Base-by-base conservation (phyloP, 2,329 filamentous ascomycete species). In the Decorospora gaudefroyi region DNA sequence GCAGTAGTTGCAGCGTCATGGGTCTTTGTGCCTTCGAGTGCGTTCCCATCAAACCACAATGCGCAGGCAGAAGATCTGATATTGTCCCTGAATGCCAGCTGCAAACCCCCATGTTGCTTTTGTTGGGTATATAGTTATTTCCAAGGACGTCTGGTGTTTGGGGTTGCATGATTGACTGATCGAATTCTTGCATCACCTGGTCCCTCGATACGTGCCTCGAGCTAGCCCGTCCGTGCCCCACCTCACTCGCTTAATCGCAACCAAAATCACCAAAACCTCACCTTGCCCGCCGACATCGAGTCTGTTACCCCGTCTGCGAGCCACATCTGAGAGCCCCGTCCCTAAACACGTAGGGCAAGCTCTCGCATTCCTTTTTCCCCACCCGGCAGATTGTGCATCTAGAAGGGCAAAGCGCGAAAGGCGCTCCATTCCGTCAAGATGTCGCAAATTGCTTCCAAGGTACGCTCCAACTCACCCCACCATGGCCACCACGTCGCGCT, bases 371-470 rank as follows among this genome's bases (percentile, higher is more conserved):
- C 59, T 51, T 45, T 45, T 55, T 59, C 55, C 44, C 32, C 40
- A 48, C 59, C 59, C 61, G 55, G 51, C 65, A 70, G 65, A 67
- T 68, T 72, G 70, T 62, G 70, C 62, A 62, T 67, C 67, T 70
- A 71, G 65, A 66, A 64, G 68, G 66, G 57, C 59, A 65, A 59
- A 72, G 71, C 71, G 71, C 71, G 68, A 66, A 72, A 71, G 68
- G 71, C 71, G 71, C 71, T 73, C 65, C 61, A 69, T 64, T 61
- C 54, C 67, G 65, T 55, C 57, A 71, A 58, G 54, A 66, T 66
- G 63, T 62, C 72, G 67, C 62, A 69, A 58, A 71, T 74, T 62
- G 71, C 67, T 62, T 72, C 69, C 58, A 74, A 74, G 66, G 71
- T 74, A 51, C 50, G 71, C 55, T 63, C 42, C 43, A 44, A 40